Evolutionary conservation across 352 stramenopile species (phyloP), one percentile per base, ranked within the genome.

Genomic region (Globisporangium canariense): DNA sequence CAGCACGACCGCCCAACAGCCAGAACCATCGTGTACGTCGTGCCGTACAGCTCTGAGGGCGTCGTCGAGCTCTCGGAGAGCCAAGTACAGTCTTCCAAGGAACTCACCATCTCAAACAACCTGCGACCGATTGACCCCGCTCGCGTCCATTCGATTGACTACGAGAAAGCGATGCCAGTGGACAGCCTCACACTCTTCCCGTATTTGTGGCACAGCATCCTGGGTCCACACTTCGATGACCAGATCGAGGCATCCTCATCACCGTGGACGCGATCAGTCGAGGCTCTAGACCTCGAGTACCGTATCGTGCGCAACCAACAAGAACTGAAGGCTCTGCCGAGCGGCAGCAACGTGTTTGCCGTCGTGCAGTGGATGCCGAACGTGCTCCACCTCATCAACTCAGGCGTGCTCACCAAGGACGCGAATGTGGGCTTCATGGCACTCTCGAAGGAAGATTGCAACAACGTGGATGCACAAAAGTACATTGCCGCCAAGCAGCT

Each of bases 181-280:
- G 77, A 89, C 16, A 60, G 74, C 7, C 64, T 86, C 25, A 87
- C 77, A 10, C 60, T 89, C 51, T 86, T 89, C 52, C 77, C 79
- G 45, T 84, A 86, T 40, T 52, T 87, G 40, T 89, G 79, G 79
- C 76, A 87, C 60, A 78, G 64, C 51, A 76, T 89, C 49, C 70
- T 89, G 16, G 74, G 79, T 20, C 43, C 69, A 0, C 72, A 77
- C 50, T 89, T 86, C 41, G 68, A 78, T 20, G 30, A 65, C 3
- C 68, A 74, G 2, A 66, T 86, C 20, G 41, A 65, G 6, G 52
- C 63, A 28, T 28, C 25, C 4, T 45, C 47, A 2, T 63, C 45
- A 9, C 56, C 64, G 7, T 80, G 71, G 70, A 71, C 55, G 22
- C 71, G 76, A 1, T 54, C 50, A 38, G 32, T 88, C 2, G 40